phyloP scores from a whole-genome alignment of 257 asterid species.

The Penstemon newberryi region DNA sequence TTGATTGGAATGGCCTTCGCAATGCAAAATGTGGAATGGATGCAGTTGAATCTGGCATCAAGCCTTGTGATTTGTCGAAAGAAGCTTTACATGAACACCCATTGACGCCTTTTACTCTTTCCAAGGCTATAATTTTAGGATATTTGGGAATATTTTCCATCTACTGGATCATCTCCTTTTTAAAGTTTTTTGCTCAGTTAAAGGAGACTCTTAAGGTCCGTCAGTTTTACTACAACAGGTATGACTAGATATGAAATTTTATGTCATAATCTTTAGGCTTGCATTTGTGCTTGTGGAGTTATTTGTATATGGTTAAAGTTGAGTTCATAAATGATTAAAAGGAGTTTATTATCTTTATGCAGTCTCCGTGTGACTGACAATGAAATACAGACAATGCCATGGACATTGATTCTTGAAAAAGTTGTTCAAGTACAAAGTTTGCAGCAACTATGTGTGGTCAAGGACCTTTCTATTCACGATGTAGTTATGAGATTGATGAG shows the following conservation, averaged over 20 bases:
- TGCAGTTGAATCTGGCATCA: slow-evolving; percentile 97
- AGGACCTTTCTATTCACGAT: slow-evolving; percentile 87
- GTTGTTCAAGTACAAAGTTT: slow-evolving; percentile 65
- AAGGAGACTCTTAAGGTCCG: slow-evolving; percentile 88
- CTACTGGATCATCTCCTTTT: slow-evolving; percentile 78
- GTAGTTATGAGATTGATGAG: slow-evolving; percentile 93
- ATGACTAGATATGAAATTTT: slow-evolving; percentile 21
- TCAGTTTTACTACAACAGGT: slow-evolving; percentile 79
- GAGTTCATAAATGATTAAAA: slow-evolving; percentile 7
- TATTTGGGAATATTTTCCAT: slow-evolving; percentile 83
- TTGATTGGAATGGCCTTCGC: slow-evolving; percentile 96
- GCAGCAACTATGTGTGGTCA: slow-evolving; percentile 75
- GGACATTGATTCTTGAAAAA: slow-evolving; percentile 88
- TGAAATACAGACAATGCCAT: slow-evolving; percentile 90
- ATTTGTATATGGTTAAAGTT: slow-evolving; percentile 17
- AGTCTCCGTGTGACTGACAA: slow-evolving; percentile 84
- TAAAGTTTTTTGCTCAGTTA: slow-evolving; percentile 83
- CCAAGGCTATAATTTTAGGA: slow-evolving; percentile 75
- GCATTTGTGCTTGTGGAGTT: neutral
- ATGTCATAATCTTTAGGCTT: neutral
- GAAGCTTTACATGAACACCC: slow-evolving; percentile 95
- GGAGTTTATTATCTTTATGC: slow-evolving; percentile 33
- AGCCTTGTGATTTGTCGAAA: slow-evolving; percentile 83
- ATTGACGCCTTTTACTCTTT: slow-evolving; percentile 68
- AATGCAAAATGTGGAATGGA: slow-evolving; percentile 98